Conservation (phyloP, 2,329 filamentous ascomycete genomes). For the Hymenoscyphus salicellus region DNA sequence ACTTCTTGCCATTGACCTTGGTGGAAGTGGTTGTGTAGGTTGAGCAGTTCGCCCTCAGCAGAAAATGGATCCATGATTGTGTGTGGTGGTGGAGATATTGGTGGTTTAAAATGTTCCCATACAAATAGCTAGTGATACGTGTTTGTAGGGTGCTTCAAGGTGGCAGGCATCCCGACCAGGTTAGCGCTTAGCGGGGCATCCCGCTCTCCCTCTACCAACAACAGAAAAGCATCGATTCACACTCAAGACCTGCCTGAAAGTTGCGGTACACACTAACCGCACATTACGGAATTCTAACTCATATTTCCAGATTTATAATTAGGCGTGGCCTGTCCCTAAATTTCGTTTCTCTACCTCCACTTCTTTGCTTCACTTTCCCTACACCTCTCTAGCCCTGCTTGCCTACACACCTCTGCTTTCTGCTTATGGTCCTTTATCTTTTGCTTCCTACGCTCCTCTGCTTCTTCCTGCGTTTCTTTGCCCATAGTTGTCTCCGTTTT, state of each 20-base stretch:
- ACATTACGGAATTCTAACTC: neutral
- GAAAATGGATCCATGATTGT: slow-evolving; percentile 64
- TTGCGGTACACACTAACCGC: no score
- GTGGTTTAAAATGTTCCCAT: slow-evolving; percentile 17
- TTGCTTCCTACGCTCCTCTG: no score
- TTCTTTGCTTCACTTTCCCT: no score
- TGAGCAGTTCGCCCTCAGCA: slow-evolving; percentile 68
- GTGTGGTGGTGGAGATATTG: slow-evolving; percentile 4
- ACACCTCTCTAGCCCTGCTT: no score
- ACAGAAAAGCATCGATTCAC: no score
- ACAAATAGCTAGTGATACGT: slow-evolving; percentile 6
- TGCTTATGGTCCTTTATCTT: no score
- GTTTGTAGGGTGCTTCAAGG: neutral
- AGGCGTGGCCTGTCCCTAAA: neutral
- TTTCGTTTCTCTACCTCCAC: no score
- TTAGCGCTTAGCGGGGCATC: neutral
- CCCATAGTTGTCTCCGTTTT: no score
- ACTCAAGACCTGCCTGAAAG: no score
- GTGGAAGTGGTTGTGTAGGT: slow-evolving; percentile 68
- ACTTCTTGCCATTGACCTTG: slow-evolving; percentile 84
- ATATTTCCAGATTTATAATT: neutral
- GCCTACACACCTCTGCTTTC: no score
- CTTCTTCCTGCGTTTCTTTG: neutral
- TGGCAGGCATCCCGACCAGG: neutral
- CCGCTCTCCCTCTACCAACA: no score